Conservation (phyloP, 1,139 yeast genomes). For the Magnusiomyces paraingens region DNA sequence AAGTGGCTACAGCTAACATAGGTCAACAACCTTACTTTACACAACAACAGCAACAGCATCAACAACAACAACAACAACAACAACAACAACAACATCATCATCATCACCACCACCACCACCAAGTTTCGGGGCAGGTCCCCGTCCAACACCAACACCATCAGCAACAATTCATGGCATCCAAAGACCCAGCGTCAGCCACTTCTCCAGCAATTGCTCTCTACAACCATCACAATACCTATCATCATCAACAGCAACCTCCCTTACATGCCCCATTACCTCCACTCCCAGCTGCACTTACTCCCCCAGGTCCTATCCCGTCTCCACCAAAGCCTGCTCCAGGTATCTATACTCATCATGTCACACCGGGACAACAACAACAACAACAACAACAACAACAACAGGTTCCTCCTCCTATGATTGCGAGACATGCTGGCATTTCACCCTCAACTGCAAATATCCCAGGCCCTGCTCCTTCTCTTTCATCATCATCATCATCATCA, state of each 20-base stretch:
- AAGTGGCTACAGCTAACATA: not conserved
- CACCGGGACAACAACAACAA: too few relatives aligned
- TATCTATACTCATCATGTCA: too few relatives aligned
- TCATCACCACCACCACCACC: not conserved
- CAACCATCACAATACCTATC: not conserved
- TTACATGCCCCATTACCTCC: slow-evolving; percentile 2
- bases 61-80: not conserved
- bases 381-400: too few relatives aligned
- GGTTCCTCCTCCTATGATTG: too few relatives aligned
- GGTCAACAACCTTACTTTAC: too few relatives aligned
- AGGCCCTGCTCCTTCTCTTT: too few relatives aligned
- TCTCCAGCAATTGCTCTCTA: slow-evolving; percentile 3
- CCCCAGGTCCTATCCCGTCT: not conserved
- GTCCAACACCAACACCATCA: not conserved
- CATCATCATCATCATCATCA: too few relatives aligned
- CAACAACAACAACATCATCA: not conserved
- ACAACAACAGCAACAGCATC: too few relatives aligned
- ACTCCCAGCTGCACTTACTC: not conserved
- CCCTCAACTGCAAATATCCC: too few relatives aligned
- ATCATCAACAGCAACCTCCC: not conserved
- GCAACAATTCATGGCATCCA: not conserved
- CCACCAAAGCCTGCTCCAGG: not conserved
- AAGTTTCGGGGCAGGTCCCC: not conserved
- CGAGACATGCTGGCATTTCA: too few relatives aligned
- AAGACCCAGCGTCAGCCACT: slow-evolving; percentile 1